Percentiles rank a stretch among this genome's conserved stretches.
Evolutionary conservation across 1,139 yeast species (phyloP).

Genomic region (Yamadazyma atlantica): DNA sequence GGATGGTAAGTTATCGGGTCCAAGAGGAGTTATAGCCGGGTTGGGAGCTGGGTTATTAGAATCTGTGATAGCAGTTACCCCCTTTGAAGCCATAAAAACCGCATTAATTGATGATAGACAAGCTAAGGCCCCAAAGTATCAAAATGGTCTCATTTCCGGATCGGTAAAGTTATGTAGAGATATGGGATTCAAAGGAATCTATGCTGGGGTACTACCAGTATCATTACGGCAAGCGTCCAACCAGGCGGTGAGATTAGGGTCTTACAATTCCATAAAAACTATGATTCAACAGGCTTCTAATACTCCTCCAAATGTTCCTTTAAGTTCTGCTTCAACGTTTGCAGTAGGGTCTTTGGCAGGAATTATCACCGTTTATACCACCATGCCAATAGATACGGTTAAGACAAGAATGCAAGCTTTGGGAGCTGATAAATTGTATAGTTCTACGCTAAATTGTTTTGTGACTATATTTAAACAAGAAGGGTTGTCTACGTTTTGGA

Average conservation of each 20-base stretch:
- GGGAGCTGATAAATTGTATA: constrained; percentile 70
- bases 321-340: constrained; percentile 79
- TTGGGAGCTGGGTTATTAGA: constrained; percentile 94
- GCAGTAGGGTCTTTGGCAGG: constrained; percentile 94
- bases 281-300: constrained; percentile 71
- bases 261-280: constrained; percentile 85
- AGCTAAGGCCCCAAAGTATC: constrained; percentile 72
- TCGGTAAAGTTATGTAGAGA: constrained; percentile 66
- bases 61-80: constrained; percentile 91
- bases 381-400: constrained; percentile 98
- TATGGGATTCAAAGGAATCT: constrained; percentile 79
- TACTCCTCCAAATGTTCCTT: constrained; percentile 67
- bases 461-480: constrained; percentile 77
- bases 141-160: constrained; percentile 62
- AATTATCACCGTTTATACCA: constrained; percentile 86
- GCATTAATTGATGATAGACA: constrained; percentile 93
- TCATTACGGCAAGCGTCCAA: constrained; percentile 95
- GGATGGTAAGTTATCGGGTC: constrained; percentile 83
- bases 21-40: constrained; percentile 92
- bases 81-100: constrained; percentile 95
- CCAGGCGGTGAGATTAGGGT: constrained; percentile 90
- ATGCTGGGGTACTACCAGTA: constrained; percentile 89
- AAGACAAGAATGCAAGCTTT: constrained; percentile 97
- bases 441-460: constrained; percentile 80
- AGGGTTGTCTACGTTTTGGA: constrained; percentile 94